These are phyloP conservation scores for Aphanocladium album DNA, from an alignment of 2,329 filamentous ascomycete species.

Conservation along the genomic window DNA sequence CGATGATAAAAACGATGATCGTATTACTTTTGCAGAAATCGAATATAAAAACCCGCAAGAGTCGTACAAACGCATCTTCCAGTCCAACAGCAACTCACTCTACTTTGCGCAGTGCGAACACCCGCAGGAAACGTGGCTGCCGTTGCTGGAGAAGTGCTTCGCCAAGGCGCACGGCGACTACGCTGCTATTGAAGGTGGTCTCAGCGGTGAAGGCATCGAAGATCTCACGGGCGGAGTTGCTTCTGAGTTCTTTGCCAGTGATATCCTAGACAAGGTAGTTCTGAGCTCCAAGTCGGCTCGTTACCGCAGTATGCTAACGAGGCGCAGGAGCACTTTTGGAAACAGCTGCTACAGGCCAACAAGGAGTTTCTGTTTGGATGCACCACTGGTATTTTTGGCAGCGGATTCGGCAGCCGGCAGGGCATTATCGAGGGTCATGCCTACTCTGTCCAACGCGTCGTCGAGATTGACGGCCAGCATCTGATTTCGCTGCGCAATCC, in stretches of 20 bases:
- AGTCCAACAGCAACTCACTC: conserved; percentile 67
- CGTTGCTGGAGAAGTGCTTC: conserved; percentile 73
- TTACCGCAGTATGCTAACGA: background rate
- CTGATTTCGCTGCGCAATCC: conserved; percentile 68
- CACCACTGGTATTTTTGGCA: conserved; percentile 42
- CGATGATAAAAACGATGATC: conserved; percentile 49
- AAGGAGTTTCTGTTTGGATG: conserved; percentile 68
- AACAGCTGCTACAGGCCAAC: conserved; percentile 71
- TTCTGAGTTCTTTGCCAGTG: conserved; percentile 58
- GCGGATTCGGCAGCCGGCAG: conserved; percentile 43
- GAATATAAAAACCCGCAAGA: conserved; percentile 50
- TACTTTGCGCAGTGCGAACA: conserved; percentile 73
- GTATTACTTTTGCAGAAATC: conserved; percentile 37
- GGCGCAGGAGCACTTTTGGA: conserved; percentile 58
- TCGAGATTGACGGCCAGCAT: conserved; percentile 52
- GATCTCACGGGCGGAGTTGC: conserved; percentile 63
- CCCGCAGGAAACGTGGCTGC: conserved; percentile 75
- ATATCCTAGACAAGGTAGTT: conserved; percentile 65
- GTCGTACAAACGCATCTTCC: conserved; percentile 63
- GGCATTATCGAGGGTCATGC: conserved; percentile 56
- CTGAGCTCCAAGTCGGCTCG: conserved; percentile 21
- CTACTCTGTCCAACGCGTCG: conserved; percentile 57
- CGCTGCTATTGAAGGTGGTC: conserved; percentile 67
- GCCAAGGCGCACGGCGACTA: conserved; percentile 80
- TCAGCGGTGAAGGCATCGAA: conserved; percentile 54